Base-by-base conservation (phyloP, 768 basidiomycete genomes). In the Boletus tomentosulus region DNA sequence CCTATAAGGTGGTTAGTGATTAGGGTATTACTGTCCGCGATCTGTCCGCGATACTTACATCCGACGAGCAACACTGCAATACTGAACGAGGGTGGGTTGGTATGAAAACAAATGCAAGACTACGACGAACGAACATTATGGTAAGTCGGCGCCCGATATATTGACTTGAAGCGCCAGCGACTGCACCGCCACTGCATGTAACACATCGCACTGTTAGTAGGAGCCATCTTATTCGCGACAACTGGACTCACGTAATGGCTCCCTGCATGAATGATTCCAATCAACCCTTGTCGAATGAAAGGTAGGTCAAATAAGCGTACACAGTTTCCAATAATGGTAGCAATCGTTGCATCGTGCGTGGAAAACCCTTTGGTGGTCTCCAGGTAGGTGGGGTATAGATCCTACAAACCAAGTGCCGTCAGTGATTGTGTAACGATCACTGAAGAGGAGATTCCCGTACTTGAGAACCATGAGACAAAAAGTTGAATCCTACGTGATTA, bases 241-340 rank as follows among this genome's bases (percentile, higher is more conserved):
- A 15, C 3, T 19, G 13, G 22, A 72, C 75, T 66, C 57, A 78
- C 74, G 70, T 71, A 50, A 79, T 72, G 4, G 79, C 76, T 50
- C 78, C 78, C 75, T 76, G 41, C 38, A n/a, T 16, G 33, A 33
- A 44, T 16, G 27, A 16, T 39, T 37, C 15, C 39, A 4, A 46
- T 58, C 33, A 59, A 41, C 41, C 19, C 10, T 12, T 11, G 9
- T 6, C 7, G 4, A 38, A 39, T 51, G 25, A 19, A 11, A 47
- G 41, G 2, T 3, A 33, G 43, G 25, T 54, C 30, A 27, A 51
- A 48, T 24, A 57, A 6, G 71, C 74, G 41, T 66, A 77, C 85
- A 60, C 82, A 85, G 62, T 85, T 87, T 37, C 87, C 86, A 58
- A 93, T 90, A 60, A 94, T 92, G 22, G 90, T 92, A 0, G 89